Evolutionary conservation across 78 protist genomes (phyloP).

Genomic region (Bodo saltans): DNA sequence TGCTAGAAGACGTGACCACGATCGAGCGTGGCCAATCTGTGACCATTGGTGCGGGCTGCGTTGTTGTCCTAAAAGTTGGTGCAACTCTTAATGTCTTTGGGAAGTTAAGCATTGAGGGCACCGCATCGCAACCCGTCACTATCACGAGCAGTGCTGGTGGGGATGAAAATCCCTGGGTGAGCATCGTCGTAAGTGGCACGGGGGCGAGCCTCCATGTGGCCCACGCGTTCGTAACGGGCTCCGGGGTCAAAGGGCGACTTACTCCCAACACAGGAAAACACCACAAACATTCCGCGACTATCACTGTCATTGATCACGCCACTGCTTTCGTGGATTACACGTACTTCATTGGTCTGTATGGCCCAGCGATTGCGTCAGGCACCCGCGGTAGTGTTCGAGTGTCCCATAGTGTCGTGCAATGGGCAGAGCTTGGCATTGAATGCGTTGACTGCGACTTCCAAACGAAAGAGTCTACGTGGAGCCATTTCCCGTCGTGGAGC

Average conservation of each 20-base stretch:
- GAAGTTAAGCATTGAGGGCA: not conserved
- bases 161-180: no score
- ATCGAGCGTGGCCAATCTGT: not conserved
- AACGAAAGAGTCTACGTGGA: not conserved
- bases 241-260: not conserved
- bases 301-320: not conserved
- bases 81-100: not conserved
- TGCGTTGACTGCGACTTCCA: not conserved
- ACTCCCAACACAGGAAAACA: not conserved
- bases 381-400: not conserved
- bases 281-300: not conserved
- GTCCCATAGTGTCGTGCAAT: not conserved
- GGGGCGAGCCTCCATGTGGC: not conserved
- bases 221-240: not conserved
- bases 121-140: not conserved
- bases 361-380: conserved; percentile 19
- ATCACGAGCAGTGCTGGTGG: no score
- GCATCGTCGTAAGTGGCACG: not conserved
- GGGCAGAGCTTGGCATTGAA: not conserved
- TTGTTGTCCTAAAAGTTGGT: not conserved
- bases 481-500: not conserved
- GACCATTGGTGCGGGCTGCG: not conserved
- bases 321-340: not conserved
- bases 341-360: not conserved
- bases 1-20: no score